These are phyloP conservation scores for Limonomyces culmigenus DNA, from an alignment of 1,284 basidiomycete genomes.

Conservation along the genomic window DNA sequence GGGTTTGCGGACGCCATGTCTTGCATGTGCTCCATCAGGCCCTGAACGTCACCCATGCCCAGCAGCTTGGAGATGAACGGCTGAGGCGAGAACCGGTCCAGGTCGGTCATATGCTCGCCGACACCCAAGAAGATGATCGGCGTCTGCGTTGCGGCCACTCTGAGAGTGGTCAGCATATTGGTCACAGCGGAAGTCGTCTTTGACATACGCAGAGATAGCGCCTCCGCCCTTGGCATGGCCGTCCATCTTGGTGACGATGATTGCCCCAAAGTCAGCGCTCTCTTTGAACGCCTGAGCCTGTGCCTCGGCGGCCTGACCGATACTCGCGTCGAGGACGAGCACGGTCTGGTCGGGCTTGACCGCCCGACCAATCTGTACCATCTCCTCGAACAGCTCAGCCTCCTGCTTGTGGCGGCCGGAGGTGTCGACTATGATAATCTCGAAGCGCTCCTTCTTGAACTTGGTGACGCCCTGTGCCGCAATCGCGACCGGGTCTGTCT, in stretches of 20 bases:
- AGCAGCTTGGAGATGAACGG: conserved; percentile 96
- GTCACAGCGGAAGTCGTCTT: conserved; percentile 6
- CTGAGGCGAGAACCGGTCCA: conserved; percentile 90
- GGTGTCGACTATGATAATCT: conserved; percentile 98
- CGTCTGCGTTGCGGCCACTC: conserved; percentile 95
- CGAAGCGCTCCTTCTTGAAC: conserved; percentile 96
- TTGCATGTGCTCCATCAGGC: conserved; percentile 96
- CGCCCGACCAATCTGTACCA: conserved; percentile 90
- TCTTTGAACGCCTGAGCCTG: conserved; percentile 97
- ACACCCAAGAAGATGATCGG: conserved; percentile 98
- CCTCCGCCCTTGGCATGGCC: conserved; percentile 99
- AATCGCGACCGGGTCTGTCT: conserved; percentile 94
- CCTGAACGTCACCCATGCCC: conserved; percentile 92
- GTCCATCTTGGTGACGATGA: conserved; percentile 99
- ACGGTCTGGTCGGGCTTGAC: conserved; percentile 92
- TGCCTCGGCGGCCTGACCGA: conserved; percentile 93
- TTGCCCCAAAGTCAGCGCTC: conserved; percentile 93
- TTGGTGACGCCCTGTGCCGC: conserved; percentile 90
- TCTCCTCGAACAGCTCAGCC: conserved; percentile 92
- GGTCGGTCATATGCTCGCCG: conserved; percentile 91
- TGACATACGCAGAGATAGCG: conserved; percentile 87
- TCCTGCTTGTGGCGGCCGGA: conserved; percentile 97
- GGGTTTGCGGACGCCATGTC: conserved; percentile 86
- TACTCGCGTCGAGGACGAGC: conserved; percentile 77
- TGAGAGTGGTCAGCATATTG: conserved; percentile 15